Base-by-base conservation (phyloP, 2,329 filamentous ascomycete genomes). In the Beauveria scarabaeidicola region DNA sequence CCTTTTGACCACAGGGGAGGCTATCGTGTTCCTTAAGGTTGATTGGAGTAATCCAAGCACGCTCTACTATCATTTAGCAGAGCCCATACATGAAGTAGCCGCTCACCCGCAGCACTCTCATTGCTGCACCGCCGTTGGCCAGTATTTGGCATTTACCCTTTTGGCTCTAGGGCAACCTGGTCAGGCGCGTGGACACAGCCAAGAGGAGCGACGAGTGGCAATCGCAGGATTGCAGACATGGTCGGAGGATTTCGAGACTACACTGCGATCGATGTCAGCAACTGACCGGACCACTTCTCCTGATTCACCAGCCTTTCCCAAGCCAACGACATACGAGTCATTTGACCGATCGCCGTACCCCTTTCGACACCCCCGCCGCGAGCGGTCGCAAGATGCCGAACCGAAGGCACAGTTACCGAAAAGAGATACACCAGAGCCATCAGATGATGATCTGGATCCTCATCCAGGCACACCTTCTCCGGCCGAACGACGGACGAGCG, bases 1-100 rank as follows among this genome's bases (percentile, higher is more conserved):
- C 11, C 68, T 71, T 27, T 59, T 81, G 43, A 72, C 69, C 17
- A 79, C 73, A 1, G 74, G 74, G 23, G 73, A 79, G 64, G 69
- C 72, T 2, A 73, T 73, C 52, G 72, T 78, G 36, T 79, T 78
- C 60, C 69, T 80, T 19, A 71, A 68, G 50, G 61, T 77, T 9
- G 60, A 69, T 51, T 70, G 62, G 67, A 11, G 25, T 2, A 52
- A 64, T 1, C 60, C 58, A 21, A 48, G 36, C 10, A 60, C 48
- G 17, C 52, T 60, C 3, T 54, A 32, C 57, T 62, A 62, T 25
- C 48, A 60, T 25, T 29, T 62, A 47, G 52, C 52, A 17, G 47
- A 62, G 11, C 61, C 61, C 5, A 19, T 11, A 8, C 4, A 43
- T 8, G 56, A 62, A 21, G 60, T 56, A 2, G 21, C 23, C 10